Base-by-base conservation (phyloP, 306 rosid genomes). In the Vigna mungo region DNA sequence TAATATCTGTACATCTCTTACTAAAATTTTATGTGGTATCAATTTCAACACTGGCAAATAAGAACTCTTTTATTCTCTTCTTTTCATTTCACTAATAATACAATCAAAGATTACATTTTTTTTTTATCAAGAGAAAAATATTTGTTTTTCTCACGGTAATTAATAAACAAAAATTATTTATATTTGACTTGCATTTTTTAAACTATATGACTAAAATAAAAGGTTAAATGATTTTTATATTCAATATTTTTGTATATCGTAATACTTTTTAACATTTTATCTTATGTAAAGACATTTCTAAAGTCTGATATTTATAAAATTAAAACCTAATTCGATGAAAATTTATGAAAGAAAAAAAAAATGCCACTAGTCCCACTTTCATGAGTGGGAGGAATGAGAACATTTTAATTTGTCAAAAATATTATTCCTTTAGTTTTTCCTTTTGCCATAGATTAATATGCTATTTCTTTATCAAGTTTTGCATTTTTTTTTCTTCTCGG, bases 301-400 rank as follows among this genome's bases (percentile, higher is more conserved):
- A 27, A 27, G 6, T 14, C 4, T 60, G 5, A 30, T 36, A 62
- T 6, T 36, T 7, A 16, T 7, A 62, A 62, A 61, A 32, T 32
- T 30, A 60, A 13, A 25, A 60, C 1, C 32, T 9, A 34, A 34
- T 16, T 62, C 47, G 8, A 9, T 62, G 47, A 62, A 62, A 62
- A 34, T 3, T 62, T 60, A 16, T 27, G 44, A 16, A 30, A 4
- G 2, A 15, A 62, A 47, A 62, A n/a, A 4, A 63, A 63, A 65
- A n/a, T 65, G 32, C 17, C 52, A n/a, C 47, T 61, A 36, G 67
- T 16, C 44, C 67, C 67, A 64, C 70, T 64, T 64, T 37, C 70
- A n/a, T n/a, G n/a, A 64, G 70, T 63, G 52, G 52, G 34, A 39
- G n/a, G 52, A 65, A 65, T 41, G 17, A 65, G 71, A 65, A 65